Evolutionary conservation across 306 rosid genomes (phyloP).

Genomic region (Purshia tridentata): DNA sequence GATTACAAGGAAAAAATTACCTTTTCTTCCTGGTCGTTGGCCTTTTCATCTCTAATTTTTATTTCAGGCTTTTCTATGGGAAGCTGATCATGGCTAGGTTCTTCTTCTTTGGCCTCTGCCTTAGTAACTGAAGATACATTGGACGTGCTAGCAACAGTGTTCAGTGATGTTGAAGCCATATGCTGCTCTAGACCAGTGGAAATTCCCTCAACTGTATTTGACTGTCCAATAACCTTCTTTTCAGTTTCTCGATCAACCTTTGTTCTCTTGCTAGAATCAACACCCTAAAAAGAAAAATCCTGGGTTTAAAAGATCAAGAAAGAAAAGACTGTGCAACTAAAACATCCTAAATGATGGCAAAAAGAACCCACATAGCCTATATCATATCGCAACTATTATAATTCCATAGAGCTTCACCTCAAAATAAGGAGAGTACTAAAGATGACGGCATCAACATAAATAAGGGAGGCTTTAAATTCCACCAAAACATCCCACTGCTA

Average conservation of each 20-base stretch:
- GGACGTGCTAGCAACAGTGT: conserved; percentile 48
- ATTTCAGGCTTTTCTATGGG: conserved; percentile 67
- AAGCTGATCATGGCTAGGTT: conserved; percentile 56
- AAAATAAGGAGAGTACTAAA: background rate
- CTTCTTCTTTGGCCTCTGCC: conserved; percentile 44
- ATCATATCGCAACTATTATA: background rate
- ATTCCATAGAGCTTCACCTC: background rate
- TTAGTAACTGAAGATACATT: conserved; percentile 36
- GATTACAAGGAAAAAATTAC: conserved; percentile 26
- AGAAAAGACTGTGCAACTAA: background rate
- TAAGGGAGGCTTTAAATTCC: background rate
- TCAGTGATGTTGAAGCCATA: conserved; percentile 38
- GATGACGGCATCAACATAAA: background rate
- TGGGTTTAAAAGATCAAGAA: background rate
- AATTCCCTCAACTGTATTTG: conserved; percentile 33
- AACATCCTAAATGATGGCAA: background rate
- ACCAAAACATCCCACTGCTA: background rate
- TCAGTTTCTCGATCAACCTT: conserved; percentile 63
- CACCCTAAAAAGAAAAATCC: conserved; percentile 47
- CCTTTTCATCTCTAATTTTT: conserved; percentile 73
- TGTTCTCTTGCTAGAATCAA: conserved; percentile 61
- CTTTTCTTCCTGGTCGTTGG: conserved; percentile 55
- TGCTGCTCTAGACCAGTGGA: conserved; percentile 34
- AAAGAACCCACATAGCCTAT: background rate
- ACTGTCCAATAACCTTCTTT: conserved; percentile 31